phyloP scores from a whole-genome alignment of 192 early-diverging fungal genomes.

The Globomyces pollinis-pini region DNA sequence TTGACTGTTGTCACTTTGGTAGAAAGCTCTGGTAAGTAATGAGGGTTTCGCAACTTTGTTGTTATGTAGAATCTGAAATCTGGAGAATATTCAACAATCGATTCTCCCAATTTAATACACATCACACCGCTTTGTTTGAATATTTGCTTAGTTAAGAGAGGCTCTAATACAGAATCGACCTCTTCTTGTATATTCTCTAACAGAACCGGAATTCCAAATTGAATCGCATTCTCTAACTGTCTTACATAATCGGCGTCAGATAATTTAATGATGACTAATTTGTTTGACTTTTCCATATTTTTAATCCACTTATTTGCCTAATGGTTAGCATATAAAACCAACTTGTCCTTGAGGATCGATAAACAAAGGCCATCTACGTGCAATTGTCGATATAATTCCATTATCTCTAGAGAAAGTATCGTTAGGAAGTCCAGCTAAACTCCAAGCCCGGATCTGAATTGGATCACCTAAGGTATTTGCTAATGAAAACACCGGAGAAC shows the following conservation, averaged over 20 bases:
- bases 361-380: conserved; percentile 51
- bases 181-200: conserved; percentile 58
- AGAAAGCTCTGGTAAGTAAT: conserved; percentile 56
- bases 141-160: conserved; percentile 53
- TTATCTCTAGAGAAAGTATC: conserved; percentile 54
- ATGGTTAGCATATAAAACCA: no score
- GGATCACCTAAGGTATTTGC: conserved; percentile 48
- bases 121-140: conserved; percentile 58
- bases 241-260: conserved; percentile 53
- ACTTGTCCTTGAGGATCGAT: conserved; percentile 57
- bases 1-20: conserved; percentile 59
- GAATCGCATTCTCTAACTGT: conserved; percentile 51
- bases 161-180: conserved; percentile 55
- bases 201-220: conserved; percentile 55
- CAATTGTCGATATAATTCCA: conserved; percentile 49
- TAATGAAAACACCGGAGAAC: conserved; percentile 41
- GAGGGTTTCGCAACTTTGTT: conserved; percentile 52
- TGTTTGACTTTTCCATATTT: conserved; percentile 53
- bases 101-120: conserved; percentile 50
- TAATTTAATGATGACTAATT: conserved; percentile 49
- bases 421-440: conserved; percentile 50
- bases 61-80: conserved; percentile 58
- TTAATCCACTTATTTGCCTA: conserved; percentile 64
- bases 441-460: conserved; percentile 51
- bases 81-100: conserved; percentile 53